Conservation (phyloP, 257 asterid genomes). For the Penstemon newberryi region DNA sequence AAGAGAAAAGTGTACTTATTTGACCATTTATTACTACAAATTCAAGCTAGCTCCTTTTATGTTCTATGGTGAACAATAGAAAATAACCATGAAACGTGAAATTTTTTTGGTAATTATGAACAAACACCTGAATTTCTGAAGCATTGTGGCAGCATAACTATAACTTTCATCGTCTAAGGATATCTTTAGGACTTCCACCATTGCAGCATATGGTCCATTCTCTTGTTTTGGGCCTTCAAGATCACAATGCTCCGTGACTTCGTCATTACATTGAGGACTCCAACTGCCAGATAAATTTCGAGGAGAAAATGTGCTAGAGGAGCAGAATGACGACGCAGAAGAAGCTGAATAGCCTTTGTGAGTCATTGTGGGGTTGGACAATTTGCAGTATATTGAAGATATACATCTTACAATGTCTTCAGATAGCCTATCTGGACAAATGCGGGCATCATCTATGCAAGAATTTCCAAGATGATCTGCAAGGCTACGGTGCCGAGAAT, state of each 20-base stretch:
- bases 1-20: too few species aligned
- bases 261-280: slow-evolving; percentile 74
- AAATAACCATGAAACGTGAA: too few species aligned
- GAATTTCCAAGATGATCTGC: slow-evolving; percentile 76
- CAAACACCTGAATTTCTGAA: slow-evolving; percentile 72
- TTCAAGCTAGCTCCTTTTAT: too few species aligned
- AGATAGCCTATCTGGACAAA: slow-evolving; percentile 66
- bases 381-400: slow-evolving; percentile 77
- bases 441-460: slow-evolving; percentile 40
- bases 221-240: slow-evolving; percentile 50
- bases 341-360: slow-evolving; percentile 61
- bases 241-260: slow-evolving; percentile 36
- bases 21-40: too few species aligned
- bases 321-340: slow-evolving; percentile 69
- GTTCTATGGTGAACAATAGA: too few species aligned
- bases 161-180: slow-evolving; percentile 67
- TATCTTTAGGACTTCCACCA: slow-evolving; percentile 57
- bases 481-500: slow-evolving; percentile 56
- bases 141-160: slow-evolving; percentile 69
- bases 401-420: slow-evolving; percentile 75
- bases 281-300: slow-evolving; percentile 71
- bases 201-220: slow-evolving; percentile 43
- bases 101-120: not conserved
- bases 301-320: slow-evolving; percentile 82
- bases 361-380: slow-evolving; percentile 45